A percentile compares a stretch with the other conserved stretches of the same genome.
These are phyloP conservation scores for Phytophthora sojae DNA, from an alignment of 352 stramenopile species.

Conservation along the genomic window DNA sequence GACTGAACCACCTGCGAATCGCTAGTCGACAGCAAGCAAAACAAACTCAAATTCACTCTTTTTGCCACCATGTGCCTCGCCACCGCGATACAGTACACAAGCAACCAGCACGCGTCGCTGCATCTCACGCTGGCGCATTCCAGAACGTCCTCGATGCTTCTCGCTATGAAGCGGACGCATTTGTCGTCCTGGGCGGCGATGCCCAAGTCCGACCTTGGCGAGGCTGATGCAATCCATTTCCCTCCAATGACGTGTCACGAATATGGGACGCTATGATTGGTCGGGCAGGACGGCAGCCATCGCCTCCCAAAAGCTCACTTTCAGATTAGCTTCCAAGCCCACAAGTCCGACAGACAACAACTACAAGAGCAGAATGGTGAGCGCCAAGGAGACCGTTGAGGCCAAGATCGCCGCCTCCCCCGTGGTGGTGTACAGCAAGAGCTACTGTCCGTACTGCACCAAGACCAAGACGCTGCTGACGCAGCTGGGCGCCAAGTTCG, in stretches of 20 bases:
- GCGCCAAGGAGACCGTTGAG: constrained; percentile 62
- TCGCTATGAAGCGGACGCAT: too few species aligned
- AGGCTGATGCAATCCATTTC: neutral
- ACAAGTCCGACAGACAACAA: constrained; percentile 2
- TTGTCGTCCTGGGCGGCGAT: too few species aligned
- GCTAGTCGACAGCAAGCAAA: too few species aligned
- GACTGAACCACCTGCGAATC: too few species aligned
- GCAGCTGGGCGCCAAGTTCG: constrained; percentile 53
- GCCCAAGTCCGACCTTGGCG: neutral
- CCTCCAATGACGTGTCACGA: constrained; percentile 14
- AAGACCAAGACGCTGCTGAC: constrained; percentile 68
- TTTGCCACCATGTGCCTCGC: too few species aligned
- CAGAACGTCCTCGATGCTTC: neutral
- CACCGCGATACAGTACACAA: too few species aligned
- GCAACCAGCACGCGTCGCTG: too few species aligned
- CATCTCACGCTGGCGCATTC: too few species aligned
- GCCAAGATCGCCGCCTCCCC: constrained; percentile 47
- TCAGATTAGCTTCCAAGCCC: constrained; percentile 15
- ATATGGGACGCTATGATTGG: neutral
- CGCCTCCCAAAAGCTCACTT: constrained; percentile 8
- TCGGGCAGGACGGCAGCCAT: neutral
- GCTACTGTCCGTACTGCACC: constrained; percentile 95
- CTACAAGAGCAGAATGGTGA: constrained; percentile 44
- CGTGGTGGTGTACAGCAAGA: constrained; percentile 92
- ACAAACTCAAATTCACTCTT: too few species aligned